These are phyloP conservation scores for Xerocomus alliaceus DNA, from an alignment of 1,284 basidiomycete genomes.

Conservation along the genomic window DNA sequence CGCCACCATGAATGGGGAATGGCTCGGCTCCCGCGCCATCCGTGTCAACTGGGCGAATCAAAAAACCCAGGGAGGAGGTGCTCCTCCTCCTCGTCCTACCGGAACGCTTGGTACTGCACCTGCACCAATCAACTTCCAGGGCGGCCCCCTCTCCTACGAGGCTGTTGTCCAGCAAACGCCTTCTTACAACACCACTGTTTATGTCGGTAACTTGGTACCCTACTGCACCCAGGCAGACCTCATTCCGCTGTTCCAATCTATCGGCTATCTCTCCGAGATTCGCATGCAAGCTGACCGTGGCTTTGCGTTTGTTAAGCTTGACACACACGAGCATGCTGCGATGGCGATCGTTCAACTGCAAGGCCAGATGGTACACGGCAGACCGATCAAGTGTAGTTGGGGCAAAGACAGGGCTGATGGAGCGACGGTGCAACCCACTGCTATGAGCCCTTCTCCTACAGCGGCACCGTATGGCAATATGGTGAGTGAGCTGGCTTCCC, in stretches of 20 bases:
- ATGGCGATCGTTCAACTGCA: constrained; percentile 96
- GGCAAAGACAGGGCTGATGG: constrained; percentile 92
- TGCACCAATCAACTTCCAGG: constrained; percentile 85
- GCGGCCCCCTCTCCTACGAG: constrained; percentile 87
- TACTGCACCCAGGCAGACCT: constrained; percentile 95
- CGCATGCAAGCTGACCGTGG: constrained; percentile 98
- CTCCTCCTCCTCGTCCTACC: constrained; percentile 54
- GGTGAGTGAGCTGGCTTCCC: constrained; percentile 51
- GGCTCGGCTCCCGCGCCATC: constrained; percentile 96
- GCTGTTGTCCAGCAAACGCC: constrained; percentile 88
- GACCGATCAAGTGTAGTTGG: constrained; percentile 98
- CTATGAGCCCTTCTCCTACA: constrained; percentile 70
- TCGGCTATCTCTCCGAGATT: constrained; percentile 97
- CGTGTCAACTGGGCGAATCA: constrained; percentile 99
- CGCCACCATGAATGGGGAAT: constrained; percentile 99
- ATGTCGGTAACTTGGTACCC: constrained; percentile 97
- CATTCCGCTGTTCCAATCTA: constrained; percentile 94
- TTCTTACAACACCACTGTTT: constrained; percentile 93
- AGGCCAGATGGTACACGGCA: constrained; percentile 93
- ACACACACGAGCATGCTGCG: constrained; percentile 96
- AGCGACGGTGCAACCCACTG: constrained; percentile 56
- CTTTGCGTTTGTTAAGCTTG: constrained; percentile 98
- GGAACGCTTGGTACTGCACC: constrained; percentile 65
- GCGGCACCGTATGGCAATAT: constrained; percentile 75
- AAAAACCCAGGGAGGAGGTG: constrained; percentile 80